Percentiles rank a stretch among this genome's conserved stretches.
These are phyloP conservation scores for Penicillium sp. DNA, from an alignment of 2,329 filamentous ascomycete genomes.

Conservation along the genomic window DNA sequence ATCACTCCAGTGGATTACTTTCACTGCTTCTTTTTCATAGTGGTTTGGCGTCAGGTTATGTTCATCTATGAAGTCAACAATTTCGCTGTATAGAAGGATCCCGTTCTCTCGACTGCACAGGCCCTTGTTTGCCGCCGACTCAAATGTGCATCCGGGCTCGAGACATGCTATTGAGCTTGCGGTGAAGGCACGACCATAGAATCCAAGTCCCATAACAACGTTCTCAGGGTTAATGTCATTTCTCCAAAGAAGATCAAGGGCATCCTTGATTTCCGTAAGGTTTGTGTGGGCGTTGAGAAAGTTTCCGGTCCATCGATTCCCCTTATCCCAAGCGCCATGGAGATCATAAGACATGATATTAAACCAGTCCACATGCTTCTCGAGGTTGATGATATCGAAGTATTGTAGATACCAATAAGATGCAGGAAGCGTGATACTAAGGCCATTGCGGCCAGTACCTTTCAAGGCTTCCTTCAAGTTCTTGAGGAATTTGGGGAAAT, in stretches of 20 bases:
- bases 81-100: constrained; percentile 7
- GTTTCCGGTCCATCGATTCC: constrained; percentile 18
- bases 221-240: constrained; percentile 48
- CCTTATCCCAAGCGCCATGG: constrained; percentile 31
- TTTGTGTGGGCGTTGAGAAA: constrained; percentile 31
- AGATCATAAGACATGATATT: constrained; percentile 33
- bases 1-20: constrained; percentile 13
- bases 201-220: constrained; percentile 52
- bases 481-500: constrained; percentile 19
- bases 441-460: constrained; percentile 3
- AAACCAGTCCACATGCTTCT: constrained; percentile 22
- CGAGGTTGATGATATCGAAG: constrained; percentile 20
- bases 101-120: constrained; percentile 16
- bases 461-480: constrained; percentile 8
- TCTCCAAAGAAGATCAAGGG: constrained; percentile 54
- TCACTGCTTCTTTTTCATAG: constrained; percentile 5
- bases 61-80: neutral
- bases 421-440: constrained; percentile 23
- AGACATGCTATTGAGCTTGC: constrained; percentile 12
- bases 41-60: neutral
- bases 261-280: constrained; percentile 34
- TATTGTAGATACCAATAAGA: constrained; percentile 23
- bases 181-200: constrained; percentile 45
- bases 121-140: constrained; percentile 1
- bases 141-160: constrained; percentile 19